Evolutionary conservation across 164 flowering plant genomes (phyloP).

Genomic region (Annona cherimola): DNA sequence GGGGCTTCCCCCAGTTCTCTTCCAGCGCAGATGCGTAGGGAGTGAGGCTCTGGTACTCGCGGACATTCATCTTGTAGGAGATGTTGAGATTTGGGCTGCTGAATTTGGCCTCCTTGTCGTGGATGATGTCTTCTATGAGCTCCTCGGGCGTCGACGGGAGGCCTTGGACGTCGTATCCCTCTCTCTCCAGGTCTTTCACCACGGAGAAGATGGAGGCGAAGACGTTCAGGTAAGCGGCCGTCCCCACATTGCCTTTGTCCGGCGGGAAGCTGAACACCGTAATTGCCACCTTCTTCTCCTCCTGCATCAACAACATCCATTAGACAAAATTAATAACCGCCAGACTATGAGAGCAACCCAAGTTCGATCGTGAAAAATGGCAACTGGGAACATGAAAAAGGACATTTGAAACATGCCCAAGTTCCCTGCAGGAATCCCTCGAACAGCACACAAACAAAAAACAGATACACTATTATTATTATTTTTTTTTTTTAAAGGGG

Average conservation of each 20-base stretch:
- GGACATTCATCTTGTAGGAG: conserved; percentile 90
- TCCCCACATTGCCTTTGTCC: conserved; percentile 97
- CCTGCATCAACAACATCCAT: conserved; percentile 34
- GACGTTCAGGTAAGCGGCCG: conserved; percentile 98
- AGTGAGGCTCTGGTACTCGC: conserved; percentile 82
- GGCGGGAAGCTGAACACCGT: conserved; percentile 99
- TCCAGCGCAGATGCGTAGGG: conserved; percentile 84
- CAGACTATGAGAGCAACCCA: no score
- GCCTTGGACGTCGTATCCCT: conserved; percentile 85
- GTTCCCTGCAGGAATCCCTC: no score
- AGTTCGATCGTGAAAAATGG: no score
- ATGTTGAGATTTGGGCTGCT: conserved; percentile 95
- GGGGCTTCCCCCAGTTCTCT: conserved; percentile 99
- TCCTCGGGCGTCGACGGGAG: conserved; percentile 85
- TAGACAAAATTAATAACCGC: no score
- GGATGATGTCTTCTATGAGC: conserved; percentile 79
- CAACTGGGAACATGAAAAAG: no score
- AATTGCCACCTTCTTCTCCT: conserved; percentile 86
- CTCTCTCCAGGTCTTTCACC: conserved; percentile 68
- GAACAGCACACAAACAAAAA: no score
- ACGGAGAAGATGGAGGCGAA: conserved; percentile 90
- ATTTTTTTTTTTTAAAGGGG: no score
- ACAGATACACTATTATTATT: no score
- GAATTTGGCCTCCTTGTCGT: conserved; percentile 97
- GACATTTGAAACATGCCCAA: no score